Percentiles rank a stretch among this genome's conserved stretches.
Conservation (phyloP, 148 eudicot species). For the Pouteria glomerata region DNA sequence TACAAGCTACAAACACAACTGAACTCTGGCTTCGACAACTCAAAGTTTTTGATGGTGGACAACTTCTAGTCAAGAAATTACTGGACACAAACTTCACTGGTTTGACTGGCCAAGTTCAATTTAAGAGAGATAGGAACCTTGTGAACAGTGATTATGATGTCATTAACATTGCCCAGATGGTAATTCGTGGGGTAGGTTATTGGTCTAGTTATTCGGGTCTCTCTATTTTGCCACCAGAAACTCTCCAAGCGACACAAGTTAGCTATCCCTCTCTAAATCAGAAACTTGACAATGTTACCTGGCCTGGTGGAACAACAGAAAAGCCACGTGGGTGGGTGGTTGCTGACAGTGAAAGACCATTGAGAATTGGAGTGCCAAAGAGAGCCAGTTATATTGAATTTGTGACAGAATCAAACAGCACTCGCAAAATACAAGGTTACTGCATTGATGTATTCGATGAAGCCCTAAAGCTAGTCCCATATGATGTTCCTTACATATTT, state of each 20-base stretch:
- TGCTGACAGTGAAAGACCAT: slow-evolving; percentile 25
- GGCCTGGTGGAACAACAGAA: slow-evolving; percentile 32
- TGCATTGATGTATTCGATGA: slow-evolving; percentile 39
- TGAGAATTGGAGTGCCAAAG: slow-evolving; percentile 33
- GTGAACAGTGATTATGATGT: slow-evolving; percentile 21
- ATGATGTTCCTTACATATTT: slow-evolving; percentile 27
- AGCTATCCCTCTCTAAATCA: slow-evolving; percentile 9
- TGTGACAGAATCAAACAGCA: slow-evolving; percentile 21
- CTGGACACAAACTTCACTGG: slow-evolving; percentile 25
- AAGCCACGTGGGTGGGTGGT: slow-evolving; percentile 43
- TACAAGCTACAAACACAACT: not conserved
- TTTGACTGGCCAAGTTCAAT: slow-evolving; percentile 26
- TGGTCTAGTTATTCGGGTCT: slow-evolving; percentile 44
- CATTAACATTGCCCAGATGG: slow-evolving; percentile 20
- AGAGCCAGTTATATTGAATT: slow-evolving; percentile 33
- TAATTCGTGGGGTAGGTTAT: slow-evolving; percentile 27
- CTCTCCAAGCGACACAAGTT: slow-evolving; percentile 2
- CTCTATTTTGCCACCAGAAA: slow-evolving; percentile 28
- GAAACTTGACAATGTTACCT: slow-evolving; percentile 20
- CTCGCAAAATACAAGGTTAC: slow-evolving; percentile 25
- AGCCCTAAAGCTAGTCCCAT: slow-evolving; percentile 32
- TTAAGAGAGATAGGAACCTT: slow-evolving; percentile 24
- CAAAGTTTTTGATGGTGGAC: slow-evolving; percentile 24
- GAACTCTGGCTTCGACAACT: slow-evolving; percentile 16
- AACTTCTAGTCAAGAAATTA: slow-evolving; percentile 19